phyloP scores from a whole-genome alignment of 768 basidiomycete genomes.

The Naganishia vaughanmartiniae region DNA sequence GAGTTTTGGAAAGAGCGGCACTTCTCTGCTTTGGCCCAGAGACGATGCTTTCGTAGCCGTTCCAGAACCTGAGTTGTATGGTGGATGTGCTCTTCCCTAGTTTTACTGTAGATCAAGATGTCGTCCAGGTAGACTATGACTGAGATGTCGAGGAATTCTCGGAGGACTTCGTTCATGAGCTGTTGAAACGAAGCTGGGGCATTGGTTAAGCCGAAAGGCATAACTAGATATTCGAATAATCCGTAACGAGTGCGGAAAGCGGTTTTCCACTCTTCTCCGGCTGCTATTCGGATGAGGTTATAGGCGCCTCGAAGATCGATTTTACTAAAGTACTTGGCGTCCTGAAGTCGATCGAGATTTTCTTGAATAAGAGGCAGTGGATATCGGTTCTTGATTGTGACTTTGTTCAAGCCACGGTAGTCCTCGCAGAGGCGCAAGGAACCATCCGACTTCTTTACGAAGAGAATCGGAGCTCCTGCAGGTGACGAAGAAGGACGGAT shows the following conservation, averaged over 20 bases:
- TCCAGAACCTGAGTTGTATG: too few species aligned
- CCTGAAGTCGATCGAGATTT: constrained; percentile 26
- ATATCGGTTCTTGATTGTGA: constrained; percentile 35
- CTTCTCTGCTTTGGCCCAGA: too few species aligned
- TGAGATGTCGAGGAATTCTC: too few species aligned
- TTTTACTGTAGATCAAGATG: too few species aligned
- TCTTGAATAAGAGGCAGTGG: constrained; percentile 40
- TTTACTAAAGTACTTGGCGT: constrained; percentile 37
- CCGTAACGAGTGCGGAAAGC: constrained; percentile 54
- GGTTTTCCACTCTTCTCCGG: constrained; percentile 56
- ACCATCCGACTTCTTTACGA: constrained; percentile 39
- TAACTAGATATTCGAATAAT: too few species aligned
- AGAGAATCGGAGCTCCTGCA: constrained; percentile 1
- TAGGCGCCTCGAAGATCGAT: constrained; percentile 54
- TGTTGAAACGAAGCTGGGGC: too few species aligned
- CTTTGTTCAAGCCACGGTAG: constrained; percentile 33
- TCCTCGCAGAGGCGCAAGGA: constrained; percentile 35
- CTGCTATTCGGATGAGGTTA: constrained; percentile 54
- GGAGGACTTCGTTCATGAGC: too few species aligned
- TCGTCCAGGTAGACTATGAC: too few species aligned
- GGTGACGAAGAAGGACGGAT: constrained; percentile 20
- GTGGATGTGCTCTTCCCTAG: too few species aligned
- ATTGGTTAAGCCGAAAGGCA: too few species aligned
- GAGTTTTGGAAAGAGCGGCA: too few species aligned
- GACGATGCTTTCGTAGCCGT: too few species aligned